Conservation (phyloP, 148 eudicot species). For the Fagopyrum esculentum region DNA sequence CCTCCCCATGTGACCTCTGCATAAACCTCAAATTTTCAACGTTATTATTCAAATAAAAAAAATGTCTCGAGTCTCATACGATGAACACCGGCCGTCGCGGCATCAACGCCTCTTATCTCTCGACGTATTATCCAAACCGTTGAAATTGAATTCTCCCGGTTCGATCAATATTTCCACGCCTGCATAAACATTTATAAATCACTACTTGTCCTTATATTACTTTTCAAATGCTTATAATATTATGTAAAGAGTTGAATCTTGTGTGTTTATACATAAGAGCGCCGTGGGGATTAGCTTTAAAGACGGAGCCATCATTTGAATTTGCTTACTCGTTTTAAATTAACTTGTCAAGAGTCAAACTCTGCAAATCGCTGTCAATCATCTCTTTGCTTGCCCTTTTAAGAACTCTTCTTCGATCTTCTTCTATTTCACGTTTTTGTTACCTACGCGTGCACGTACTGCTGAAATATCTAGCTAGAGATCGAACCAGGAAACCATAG, state of each 20-base stretch:
- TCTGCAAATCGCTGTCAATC: neutral
- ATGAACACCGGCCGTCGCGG: neutral
- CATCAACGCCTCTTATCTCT: constrained; percentile 4
- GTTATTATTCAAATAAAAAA: neutral
- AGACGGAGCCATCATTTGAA: neutral
- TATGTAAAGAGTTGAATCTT: constrained; percentile 2
- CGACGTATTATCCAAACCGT: neutral
- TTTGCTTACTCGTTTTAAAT: neutral
- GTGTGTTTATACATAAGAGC: neutral
- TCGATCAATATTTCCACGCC: neutral
- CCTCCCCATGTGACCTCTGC: neutral
- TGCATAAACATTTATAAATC: neutral
- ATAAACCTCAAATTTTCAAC: neutral
- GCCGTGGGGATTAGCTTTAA: neutral
- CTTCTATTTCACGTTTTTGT: neutral
- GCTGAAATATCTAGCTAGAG: neutral
- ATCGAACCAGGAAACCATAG: neutral
- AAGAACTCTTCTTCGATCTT: neutral
- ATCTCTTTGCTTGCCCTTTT: neutral
- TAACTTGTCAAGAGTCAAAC: constrained; percentile 8
- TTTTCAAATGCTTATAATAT: too few species aligned
- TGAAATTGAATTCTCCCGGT: neutral
- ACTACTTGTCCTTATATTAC: neutral
- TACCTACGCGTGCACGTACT: too few species aligned
- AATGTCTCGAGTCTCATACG: neutral